Evolutionary conservation across 2,329 filamentous ascomycete species (phyloP), one percentile per base, ranked within the genome.

Genomic region (Canariomyces notabilis): DNA sequence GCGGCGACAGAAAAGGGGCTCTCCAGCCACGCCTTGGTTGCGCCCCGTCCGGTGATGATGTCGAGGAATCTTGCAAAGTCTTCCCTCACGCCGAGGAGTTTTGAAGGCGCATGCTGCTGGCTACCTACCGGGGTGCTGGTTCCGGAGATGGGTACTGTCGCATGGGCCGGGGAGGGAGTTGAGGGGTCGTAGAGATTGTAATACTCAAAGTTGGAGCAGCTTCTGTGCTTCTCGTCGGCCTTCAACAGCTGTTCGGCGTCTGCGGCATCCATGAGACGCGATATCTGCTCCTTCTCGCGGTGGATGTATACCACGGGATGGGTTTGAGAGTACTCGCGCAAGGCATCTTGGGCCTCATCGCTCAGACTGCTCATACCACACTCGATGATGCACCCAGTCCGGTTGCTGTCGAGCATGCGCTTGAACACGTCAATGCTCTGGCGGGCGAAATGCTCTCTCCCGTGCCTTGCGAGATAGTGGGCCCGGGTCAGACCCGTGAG

Each of bases 281-380:
- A 73, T 22, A 87, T 75, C 47, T 80, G 79, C 49, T 77, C 70
- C 44, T 77, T 73, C 56, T 87, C 83, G 46, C 85, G 76, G 56
- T 83, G 74, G 34, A 88, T 69, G 54, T 87, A 83, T 21, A 89
- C 76, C 32, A 88, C 80, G 0, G 84, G 83, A 59, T 88, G 81
- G 1, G 77, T 78, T 51, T 72, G 72, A 9, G 77, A 74, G 61
- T 79, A 86, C 11, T 76, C 71, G 38, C 74, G 71, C 37, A 89
- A 68, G 5, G 81, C 65, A 16, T 65, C 63, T 58, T 82, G 79
- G 22, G 75, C 78, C 51, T 73, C 79, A 48, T 74, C 74, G 53
- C 81, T 80, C 56, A 87, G 68, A 29, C 79, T 81, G 18, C 77
- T 78, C 44, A 80, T 76, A 44, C 79, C 82, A 61, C 83, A 87